Base-by-base conservation (phyloP, 257 asterid species). In the Echites panduratus region DNA sequence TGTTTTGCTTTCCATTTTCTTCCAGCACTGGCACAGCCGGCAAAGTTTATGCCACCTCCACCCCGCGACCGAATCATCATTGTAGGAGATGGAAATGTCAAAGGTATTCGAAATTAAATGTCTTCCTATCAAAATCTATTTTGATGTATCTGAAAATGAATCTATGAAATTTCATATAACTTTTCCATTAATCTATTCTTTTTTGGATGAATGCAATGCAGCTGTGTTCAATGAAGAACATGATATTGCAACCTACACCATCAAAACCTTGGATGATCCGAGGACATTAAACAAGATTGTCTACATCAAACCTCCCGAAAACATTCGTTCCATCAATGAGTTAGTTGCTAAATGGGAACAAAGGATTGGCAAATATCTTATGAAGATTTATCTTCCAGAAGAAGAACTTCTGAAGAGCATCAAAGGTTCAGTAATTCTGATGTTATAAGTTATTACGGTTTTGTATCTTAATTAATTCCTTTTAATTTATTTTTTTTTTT, bases 271-370 rank as follows among this genome's bases (percentile, higher is more conserved):
- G 70, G 95, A 86, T 70, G 97, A 91, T 59, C 97, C 91, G 7
- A 82, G 87, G 70, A 79, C 92, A 27, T 43, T 89, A 81, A 91
- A 89, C 82, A 89, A 89, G 75, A 71, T 70, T 67, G 81, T 89
- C 47, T 86, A 88, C 77, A 35, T 89, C 11, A 84, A 61, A 75
- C 96, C 96, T n/a, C 66, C 79, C 4, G 83, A 84, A 40, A 91
- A 88, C 76, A 72, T 75, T 4, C 70, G 56, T 2, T 72, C 97
- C 1, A 83, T 87, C 75, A 88, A 89, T 38, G 89, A 91, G 32
- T 68, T 89, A 4, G 89, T 82, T 74, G 87, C 82, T 56, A 24
- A 82, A 14, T 89, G 96, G 95, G 97, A 91, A 91, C 86, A 85
- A 74, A 82, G 80, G 83, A 86, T 89, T 24, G 95, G 93, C 0